Evolutionary conservation across 2,329 filamentous ascomycete genomes (phyloP), one percentile per base, ranked within the genome.

Genomic region (Elsinoe necatrix): DNA sequence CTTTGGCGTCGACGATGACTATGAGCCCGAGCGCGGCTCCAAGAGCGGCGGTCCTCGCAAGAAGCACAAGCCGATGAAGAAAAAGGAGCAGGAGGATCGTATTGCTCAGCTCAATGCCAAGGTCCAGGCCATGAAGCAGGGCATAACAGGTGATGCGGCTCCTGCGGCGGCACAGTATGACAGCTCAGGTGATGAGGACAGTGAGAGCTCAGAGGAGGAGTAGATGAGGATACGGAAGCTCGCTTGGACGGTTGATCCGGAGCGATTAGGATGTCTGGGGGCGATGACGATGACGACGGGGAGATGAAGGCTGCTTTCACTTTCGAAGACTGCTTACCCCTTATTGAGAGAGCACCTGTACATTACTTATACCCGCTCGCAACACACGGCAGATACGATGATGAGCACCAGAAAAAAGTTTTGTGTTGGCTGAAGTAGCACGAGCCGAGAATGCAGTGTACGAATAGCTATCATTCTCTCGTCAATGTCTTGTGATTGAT

Each of bases 1-100:
- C 37, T 64, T 66, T 39, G 67, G 69, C 29, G 68, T 69, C 23
- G 75, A 77, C 59, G 78, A 80, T 55, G 75, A 78, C 52, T 75
- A 77, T 59, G 74, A 76, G 61, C 75, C 73, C 29, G 71, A 71
- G 35, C 68, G 68, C 55, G 67, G 64, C 61, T 62, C 73, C 64
- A 65, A 71, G 21, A 68, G 71, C 20, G 73, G 72, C 60, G 55
- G 56, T 56, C 83, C 83, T 70, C 79, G 80, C 55, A 84, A 83
- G 74, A 86, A 86, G 76, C 86, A 87, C 70, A 87, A 87, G 75
- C 85, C 85, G 1, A 88, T 88, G 85, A 84, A 82, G 70, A 85
- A 85, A 71, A 73, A 75, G 31, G 84, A 87, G 70, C 85, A 88
- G 70, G 83, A 86, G 66, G 77, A 79, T 41, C 83, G 81, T 61